Evolutionary conservation across 306 rosid genomes (phyloP).

Genomic region (Hippophae tibetana): DNA sequence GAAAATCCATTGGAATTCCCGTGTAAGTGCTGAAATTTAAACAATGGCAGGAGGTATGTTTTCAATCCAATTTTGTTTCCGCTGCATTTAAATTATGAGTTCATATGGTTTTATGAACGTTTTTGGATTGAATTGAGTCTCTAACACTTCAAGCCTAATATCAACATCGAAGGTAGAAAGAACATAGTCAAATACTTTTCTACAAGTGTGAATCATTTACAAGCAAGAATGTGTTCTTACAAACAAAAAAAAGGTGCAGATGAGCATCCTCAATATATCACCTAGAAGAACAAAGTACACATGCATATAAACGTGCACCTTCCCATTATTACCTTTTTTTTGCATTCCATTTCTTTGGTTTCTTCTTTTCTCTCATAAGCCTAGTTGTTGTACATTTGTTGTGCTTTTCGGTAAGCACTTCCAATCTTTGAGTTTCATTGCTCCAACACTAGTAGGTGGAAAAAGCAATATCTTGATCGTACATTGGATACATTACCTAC

Average conservation of each 20-base stretch:
- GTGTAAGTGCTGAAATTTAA: too few species aligned
- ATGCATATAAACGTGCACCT: too few species aligned
- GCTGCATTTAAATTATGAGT: too few species aligned
- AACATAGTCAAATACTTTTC: constrained; percentile 6
- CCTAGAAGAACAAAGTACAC: too few species aligned
- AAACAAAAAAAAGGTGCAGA: neutral
- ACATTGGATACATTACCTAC: neutral
- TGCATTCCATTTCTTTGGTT: constrained; percentile 19
- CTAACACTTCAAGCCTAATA: constrained; percentile 28
- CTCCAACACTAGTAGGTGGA: constrained; percentile 46
- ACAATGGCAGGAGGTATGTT: too few species aligned
- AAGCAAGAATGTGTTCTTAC: neutral
- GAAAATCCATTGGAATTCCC: too few species aligned
- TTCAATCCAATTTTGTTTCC: too few species aligned
- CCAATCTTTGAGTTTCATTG: constrained; percentile 53
- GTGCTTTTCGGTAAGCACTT: constrained; percentile 73
- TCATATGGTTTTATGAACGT: too few species aligned
- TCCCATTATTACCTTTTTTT: constrained; percentile 25
- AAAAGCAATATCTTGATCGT: constrained; percentile 4
- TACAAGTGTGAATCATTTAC: constrained; percentile 5
- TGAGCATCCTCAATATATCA: neutral
- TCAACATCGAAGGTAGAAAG: constrained; percentile 4
- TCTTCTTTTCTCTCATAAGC: constrained; percentile 36
- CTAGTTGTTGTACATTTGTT: constrained; percentile 63
- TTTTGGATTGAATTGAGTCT: too few species aligned